Evolutionary conservation across 1,284 basidiomycete species (phyloP).

Genomic region (Agroathelia rolfsii): DNA sequence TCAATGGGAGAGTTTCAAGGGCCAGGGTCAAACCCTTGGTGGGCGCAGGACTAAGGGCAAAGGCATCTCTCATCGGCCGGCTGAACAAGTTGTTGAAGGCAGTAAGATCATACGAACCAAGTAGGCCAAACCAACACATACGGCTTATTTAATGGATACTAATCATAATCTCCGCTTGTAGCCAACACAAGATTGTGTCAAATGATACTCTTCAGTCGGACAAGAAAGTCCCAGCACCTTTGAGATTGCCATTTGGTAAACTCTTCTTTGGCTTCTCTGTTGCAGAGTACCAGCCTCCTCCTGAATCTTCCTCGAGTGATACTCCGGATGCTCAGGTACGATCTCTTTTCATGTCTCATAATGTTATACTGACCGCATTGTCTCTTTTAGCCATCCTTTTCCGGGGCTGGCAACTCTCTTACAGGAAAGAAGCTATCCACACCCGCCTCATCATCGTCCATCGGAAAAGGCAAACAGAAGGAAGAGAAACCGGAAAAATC

Average conservation of each 20-base stretch:
- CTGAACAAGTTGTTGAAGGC: conserved; percentile 67
- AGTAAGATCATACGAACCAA: conserved; percentile 86
- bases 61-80: conserved; percentile 74
- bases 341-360: conserved; percentile 3
- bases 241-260: conserved; percentile 87
- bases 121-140: conserved; percentile 37
- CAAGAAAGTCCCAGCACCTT: conserved; percentile 77
- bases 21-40: conserved; percentile 79
- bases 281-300: conserved; percentile 54
- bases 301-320: conserved; percentile 17
- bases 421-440: conserved; percentile 40
- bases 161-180: conserved; percentile 29
- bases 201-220: conserved; percentile 72
- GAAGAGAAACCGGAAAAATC: conserved; percentile 19
- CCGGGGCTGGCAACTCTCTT: conserved; percentile 43
- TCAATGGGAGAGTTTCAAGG: conserved; percentile 89
- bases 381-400: no score
- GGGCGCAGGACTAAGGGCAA: conserved; percentile 90
- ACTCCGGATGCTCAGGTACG: conserved; percentile 21
- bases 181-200: conserved; percentile 79
- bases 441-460: conserved; percentile 19
- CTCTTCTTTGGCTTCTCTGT: conserved; percentile 91
- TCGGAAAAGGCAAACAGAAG: conserved; percentile 25
- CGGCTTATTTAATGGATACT: conserved; percentile 8
- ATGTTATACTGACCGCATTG: neutral